These are phyloP conservation scores for Harrya chromipes DNA, from an alignment of 768 basidiomycete species.

Conservation along the genomic window DNA sequence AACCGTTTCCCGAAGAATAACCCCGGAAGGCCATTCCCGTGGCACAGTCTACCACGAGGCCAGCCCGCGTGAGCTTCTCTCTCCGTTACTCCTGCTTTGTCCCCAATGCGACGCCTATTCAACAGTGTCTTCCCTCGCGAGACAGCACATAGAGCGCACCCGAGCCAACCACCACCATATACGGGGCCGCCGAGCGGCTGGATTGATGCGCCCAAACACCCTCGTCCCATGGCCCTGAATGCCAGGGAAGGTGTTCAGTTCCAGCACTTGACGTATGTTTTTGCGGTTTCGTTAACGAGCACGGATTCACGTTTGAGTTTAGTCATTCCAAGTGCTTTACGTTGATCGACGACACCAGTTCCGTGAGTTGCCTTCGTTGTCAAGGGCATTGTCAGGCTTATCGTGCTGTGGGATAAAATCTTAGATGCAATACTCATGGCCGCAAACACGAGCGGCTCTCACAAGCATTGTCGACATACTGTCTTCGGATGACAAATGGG, in stretches of 20 bases:
- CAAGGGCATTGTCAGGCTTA: neutral
- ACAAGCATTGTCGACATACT: slow-evolving; percentile 9
- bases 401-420: neutral
- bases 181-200: slow-evolving; percentile 8
- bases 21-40: slow-evolving; percentile 1
- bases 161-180: slow-evolving; percentile 13
- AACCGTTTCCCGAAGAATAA: neutral
- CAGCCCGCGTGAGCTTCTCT: slow-evolving; percentile 10
- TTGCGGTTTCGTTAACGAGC: neutral
- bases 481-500: slow-evolving; percentile 14
- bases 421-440: slow-evolving; percentile 23
- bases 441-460: slow-evolving; percentile 20
- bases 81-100: neutral
- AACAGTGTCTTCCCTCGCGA: neutral
- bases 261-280: slow-evolving; percentile 16
- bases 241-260: slow-evolving; percentile 16
- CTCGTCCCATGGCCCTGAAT: slow-evolving; percentile 5
- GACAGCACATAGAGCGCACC: neutral
- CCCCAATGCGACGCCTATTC: neutral
- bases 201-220: slow-evolving; percentile 11
- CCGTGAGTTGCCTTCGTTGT: slow-evolving; percentile 7
- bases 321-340: slow-evolving; percentile 22
- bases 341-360: slow-evolving; percentile 21
- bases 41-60: slow-evolving; percentile 1
- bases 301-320: neutral